Base-by-base conservation (phyloP, 345 rosid genomes). In the Linum trigynum region DNA sequence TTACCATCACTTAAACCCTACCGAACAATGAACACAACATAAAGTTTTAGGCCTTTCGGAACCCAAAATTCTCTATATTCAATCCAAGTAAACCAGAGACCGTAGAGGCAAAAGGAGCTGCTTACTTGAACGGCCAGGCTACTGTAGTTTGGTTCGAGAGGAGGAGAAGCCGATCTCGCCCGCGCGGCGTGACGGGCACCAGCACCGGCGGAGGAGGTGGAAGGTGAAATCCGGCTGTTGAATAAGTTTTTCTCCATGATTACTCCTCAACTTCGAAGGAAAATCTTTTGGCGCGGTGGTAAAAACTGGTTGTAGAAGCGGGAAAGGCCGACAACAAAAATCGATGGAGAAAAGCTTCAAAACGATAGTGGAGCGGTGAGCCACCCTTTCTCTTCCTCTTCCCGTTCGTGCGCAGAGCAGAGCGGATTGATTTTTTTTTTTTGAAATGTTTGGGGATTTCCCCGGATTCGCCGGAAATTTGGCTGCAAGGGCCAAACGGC, bases 71-170 rank as follows among this genome's bases (percentile, higher is more conserved):
- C 38, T 57, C 38, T 17, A 5, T 23, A 23, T 5, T 57, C 11
- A 16, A 57, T 57, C 10, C 0, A 16, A 5, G 32, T 23, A 23
- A 23, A 57, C 61, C 23, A 17, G 23, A 12, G 3, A 57, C 7
- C 38, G 16, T 2, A 57, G 37, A 7, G 16, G 17, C 12, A 37
- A 57, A 48, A 48, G 14, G 53, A 48, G 14, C 53, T 5, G 15
- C 37, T 32, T 57, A 57, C 61, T 57, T 57, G 61, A 23, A 57
- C 61, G 23, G 61, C 59, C 10, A 7, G 61, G 61, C 61, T 57
- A 37, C 61, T 5, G 38, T 57, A 57, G 61, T 57, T 57, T 1
- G 61, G 61, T 17, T 57, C 38, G 61, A 57, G 61, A 57, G 16
- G 16, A n/a, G 61, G 7, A 57, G 61, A n/a, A 37, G 61, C 61